Percentiles rank a stretch among this genome's conserved stretches.
Conservation (phyloP, 306 rosid species). For the Malus orientalis region DNA sequence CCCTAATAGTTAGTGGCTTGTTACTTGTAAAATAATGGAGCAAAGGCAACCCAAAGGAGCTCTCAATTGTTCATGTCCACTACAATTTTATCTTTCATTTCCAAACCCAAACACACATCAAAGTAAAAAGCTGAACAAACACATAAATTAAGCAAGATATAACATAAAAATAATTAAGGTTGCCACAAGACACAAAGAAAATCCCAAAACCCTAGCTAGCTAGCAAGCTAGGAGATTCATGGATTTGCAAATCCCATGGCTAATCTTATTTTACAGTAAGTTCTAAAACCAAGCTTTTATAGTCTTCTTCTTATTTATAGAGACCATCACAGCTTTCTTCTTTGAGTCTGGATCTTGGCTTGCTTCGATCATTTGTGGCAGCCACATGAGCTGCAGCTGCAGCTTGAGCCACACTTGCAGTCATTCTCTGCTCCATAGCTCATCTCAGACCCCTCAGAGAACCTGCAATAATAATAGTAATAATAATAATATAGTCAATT, state of each 20-base stretch:
- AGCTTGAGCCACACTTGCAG: conserved; percentile 22
- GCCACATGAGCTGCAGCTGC: conserved; percentile 19
- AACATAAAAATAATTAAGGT: not conserved
- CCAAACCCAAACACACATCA: not conserved
- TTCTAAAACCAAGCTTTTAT: not conserved
- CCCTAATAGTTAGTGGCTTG: too few species aligned
- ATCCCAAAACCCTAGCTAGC: not conserved
- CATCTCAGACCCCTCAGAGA: conserved; percentile 18
- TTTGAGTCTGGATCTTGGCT: not conserved
- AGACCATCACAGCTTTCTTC: not conserved
- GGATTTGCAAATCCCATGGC: not conserved
- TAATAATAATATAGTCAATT: not conserved
- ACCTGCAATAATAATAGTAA: not conserved
- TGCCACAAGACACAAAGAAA: not conserved
- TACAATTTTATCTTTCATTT: not conserved
- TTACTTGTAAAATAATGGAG: too few species aligned
- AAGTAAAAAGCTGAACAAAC: not conserved
- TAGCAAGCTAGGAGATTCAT: not conserved
- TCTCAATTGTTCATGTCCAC: not conserved
- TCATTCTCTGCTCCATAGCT: conserved; percentile 14
- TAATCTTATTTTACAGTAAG: not conserved
- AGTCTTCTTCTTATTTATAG: not conserved
- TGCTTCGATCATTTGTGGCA: conserved; percentile 15
- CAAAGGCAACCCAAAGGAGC: too few species aligned
- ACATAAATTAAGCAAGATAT: not conserved